A percentile compares a stretch with the other conserved stretches of the same genome.
These are phyloP conservation scores for Prunus davidiana DNA, from an alignment of 306 rosid genomes.

Conservation along the genomic window DNA sequence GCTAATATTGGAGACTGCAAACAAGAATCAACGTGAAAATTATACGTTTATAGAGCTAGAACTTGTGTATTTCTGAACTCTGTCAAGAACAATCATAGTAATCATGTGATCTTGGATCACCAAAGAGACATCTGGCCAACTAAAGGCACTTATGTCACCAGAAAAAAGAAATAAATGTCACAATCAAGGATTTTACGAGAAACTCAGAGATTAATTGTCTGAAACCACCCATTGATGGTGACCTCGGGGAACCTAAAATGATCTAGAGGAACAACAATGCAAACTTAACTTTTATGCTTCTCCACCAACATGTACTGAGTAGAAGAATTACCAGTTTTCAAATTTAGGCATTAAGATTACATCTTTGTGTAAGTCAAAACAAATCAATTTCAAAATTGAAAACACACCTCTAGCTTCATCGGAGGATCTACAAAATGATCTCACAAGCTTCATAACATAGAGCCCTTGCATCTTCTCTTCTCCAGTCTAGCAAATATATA, in stretches of 20 bases:
- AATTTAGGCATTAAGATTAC: neutral
- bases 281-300: neutral
- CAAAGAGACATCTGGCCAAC: neutral
- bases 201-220: neutral
- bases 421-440: constrained; percentile 78
- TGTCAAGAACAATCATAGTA: too few relatives aligned
- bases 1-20: constrained; percentile 1
- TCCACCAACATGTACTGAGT: too few relatives aligned
- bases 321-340: too few relatives aligned
- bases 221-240: neutral
- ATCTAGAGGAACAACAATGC: neutral
- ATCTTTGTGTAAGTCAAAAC: neutral
- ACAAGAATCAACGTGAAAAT: neutral
- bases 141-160: too few relatives aligned
- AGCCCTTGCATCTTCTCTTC: constrained; percentile 85
- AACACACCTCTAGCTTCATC: constrained; percentile 59
- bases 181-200: too few relatives aligned
- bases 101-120: neutral
- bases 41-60: neutral
- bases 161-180: neutral
- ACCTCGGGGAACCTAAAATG: neutral
- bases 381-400: constrained; percentile 18
- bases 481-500: constrained; percentile 48
- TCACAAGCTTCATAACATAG: constrained; percentile 83
- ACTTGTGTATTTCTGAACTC: too few relatives aligned